Base-by-base conservation (phyloP, 768 basidiomycete genomes). In the Auricularia heimuer region DNA sequence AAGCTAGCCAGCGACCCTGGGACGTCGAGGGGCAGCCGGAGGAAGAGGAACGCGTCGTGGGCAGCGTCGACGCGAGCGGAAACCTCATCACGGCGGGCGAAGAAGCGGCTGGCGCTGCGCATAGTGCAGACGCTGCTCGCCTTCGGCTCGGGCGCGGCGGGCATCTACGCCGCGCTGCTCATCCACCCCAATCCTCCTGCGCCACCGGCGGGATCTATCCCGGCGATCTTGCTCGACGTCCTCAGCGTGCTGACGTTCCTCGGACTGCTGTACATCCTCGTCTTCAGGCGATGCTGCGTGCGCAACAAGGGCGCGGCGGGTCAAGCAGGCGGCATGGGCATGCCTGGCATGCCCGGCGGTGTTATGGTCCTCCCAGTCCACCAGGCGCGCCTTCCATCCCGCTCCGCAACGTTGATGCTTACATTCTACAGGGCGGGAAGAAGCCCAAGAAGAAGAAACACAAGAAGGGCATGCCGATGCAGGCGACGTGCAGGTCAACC, bases 401-500 rank as follows among this genome's bases (percentile, higher is more conserved):
- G n/a, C n/a, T n/a, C n/a, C n/a, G n/a, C n/a, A n/a, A n/a, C n/a
- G n/a, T n/a, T n/a, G n/a, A n/a, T n/a, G n/a, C n/a, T n/a, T n/a
- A n/a, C n/a, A n/a, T n/a, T n/a, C n/a, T n/a, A n/a, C n/a, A n/a
- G n/a, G n/a, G n/a, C n/a, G n/a, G n/a, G n/a, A n/a, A n/a, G n/a
- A 79, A 81, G 24, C 77, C 77, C 69, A 78, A 79, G 67, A 76
- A 74, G 39, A 75, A 76, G 42, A 78, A 77, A 54, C 76, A 75
- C n/a, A 75, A 73, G 69, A 75, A 73, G 37, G 71, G 72, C 11
- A 62, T 68, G 39, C 63, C 66, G 21, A 62, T 62, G 4, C 65
- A 67, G 4, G 80, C 4, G 82, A 82, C 69, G 83, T 89, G 2
- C 88, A 89, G 66, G 85, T 89, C 62, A 89, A 89, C 72, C 77